Percentiles rank a stretch among this genome's conserved stretches.
Evolutionary conservation across 495 filamentous ascomycete species (phyloP).

Genomic region (Bathelium albidoporum): DNA sequence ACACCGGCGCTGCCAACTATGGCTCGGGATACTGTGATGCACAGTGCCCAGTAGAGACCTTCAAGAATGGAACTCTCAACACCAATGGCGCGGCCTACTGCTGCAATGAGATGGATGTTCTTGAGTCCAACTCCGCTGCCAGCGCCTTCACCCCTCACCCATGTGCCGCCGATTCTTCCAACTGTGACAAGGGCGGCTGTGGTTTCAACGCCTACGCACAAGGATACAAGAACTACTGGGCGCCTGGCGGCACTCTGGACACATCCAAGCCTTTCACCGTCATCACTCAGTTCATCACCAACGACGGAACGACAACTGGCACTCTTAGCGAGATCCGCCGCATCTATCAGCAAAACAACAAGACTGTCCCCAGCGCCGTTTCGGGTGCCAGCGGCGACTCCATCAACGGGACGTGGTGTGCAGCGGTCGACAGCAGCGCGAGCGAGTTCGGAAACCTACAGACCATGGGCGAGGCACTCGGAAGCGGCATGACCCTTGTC

Average conservation of each 20-base stretch:
- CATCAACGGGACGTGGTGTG: slow-evolving; percentile 21
- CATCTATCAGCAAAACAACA: slow-evolving; percentile 61
- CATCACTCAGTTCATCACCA: slow-evolving; percentile 59
- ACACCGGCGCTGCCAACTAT: slow-evolving; percentile 59
- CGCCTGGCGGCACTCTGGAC: slow-evolving; percentile 49
- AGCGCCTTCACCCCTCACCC: slow-evolving; percentile 53
- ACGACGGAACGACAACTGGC: slow-evolving; percentile 44
- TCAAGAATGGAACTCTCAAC: slow-evolving; percentile 38
- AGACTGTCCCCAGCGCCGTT: slow-evolving; percentile 38
- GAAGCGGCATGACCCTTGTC: slow-evolving; percentile 54
- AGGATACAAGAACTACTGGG: slow-evolving; percentile 55
- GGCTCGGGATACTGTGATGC: slow-evolving; percentile 73
- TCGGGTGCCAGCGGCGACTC: slow-evolving; percentile 16
- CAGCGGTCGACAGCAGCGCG: slow-evolving; percentile 7
- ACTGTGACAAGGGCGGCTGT: slow-evolving; percentile 69
- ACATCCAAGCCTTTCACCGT: slow-evolving; percentile 55
- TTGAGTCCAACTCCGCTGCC: slow-evolving; percentile 57
- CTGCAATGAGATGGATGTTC: slow-evolving; percentile 67
- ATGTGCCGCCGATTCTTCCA: slow-evolving; percentile 44
- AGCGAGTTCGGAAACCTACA: slow-evolving; percentile 19
- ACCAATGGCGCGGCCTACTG: slow-evolving; percentile 61
- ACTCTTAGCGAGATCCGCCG: slow-evolving; percentile 54
- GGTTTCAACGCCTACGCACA: slow-evolving; percentile 69
- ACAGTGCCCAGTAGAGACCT: slow-evolving; percentile 54
- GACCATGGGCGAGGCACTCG: slow-evolving; percentile 32